Evolutionary conservation across 192 early-diverging fungal species (phyloP), one percentile per base, ranked within the genome.

Genomic region (Linnemannia elongata): DNA sequence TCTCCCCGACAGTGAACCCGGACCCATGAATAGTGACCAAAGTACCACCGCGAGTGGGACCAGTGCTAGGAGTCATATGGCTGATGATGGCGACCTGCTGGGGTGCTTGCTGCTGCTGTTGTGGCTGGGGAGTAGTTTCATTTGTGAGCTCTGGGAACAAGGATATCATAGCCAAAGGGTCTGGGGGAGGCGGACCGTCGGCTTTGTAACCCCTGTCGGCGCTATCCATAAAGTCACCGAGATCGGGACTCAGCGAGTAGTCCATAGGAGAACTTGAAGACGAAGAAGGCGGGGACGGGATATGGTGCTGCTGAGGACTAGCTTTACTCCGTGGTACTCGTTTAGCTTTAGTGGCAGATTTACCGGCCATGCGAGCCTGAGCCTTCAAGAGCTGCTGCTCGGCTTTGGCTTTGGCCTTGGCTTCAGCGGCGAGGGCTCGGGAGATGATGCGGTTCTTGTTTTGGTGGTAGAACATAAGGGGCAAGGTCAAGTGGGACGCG

Each of bases 381-480:
- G 79, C 71, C 45, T 87, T 73, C n/a, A 75, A 70, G 44, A 45
- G 45, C 9, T 54, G 68, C 39, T 78, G 76, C 45, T 81, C 85
- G 42, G 85, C 85, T 68, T 78, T 81, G 55, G 75, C 75, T 60
- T 81, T 72, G 7, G 85, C 80, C 72, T 78, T 87, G 75, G 71
- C 79, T 20, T 66, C 79, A 4, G 83, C 83, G 30, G 78, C 75
- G 3, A 72, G 52, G 10, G 78, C 83, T 18, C 85, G 79, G 10
- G 76, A 60, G 1, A 80, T 80, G n/a, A 87, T 75, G 30, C 85
- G 79, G 49, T 81, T 87, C 80, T 87, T 87, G 85, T 87, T 87
- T 35, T 87, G 79, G 71, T 87, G 85, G 39, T 87, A 87, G 47
- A 87, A 87, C 85, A 87, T 87, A 18, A 87, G 75, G 9, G 85